Conservation (phyloP, 163 green algal species). For the Scenedesmus sp. region DNA sequence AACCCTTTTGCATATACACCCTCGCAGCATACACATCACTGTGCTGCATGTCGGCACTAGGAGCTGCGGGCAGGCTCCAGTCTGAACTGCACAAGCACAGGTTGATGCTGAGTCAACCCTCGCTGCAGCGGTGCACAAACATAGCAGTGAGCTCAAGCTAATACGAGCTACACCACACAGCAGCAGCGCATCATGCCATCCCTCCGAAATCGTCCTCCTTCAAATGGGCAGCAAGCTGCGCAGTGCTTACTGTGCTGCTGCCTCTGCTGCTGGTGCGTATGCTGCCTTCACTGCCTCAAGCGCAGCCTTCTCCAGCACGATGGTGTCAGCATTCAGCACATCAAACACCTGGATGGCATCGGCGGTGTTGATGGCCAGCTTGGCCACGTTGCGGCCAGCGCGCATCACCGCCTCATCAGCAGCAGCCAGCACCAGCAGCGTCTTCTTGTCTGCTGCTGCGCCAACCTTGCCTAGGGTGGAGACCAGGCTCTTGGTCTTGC, state of each 20-base stretch:
- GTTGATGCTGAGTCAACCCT: too few relatives aligned
- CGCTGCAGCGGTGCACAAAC: too few relatives aligned
- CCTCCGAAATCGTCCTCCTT: too few relatives aligned
- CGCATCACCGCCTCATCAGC: constrained; percentile 71
- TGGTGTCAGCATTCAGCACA: constrained; percentile 92
- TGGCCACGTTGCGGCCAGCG: constrained; percentile 89
- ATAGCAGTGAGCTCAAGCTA: too few relatives aligned
- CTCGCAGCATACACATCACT: neutral
- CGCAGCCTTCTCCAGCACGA: constrained; percentile 91
- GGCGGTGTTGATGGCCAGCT: constrained; percentile 86
- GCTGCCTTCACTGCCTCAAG: constrained; percentile 60
- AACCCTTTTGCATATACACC: neutral
- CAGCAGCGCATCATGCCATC: too few relatives aligned
- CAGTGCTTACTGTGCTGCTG: neutral
- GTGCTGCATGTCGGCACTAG: too few relatives aligned
- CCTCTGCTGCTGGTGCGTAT: constrained; percentile 24
- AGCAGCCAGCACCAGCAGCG: constrained; percentile 89
- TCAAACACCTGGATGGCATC: constrained; percentile 86
- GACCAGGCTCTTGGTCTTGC: constrained; percentile 92
- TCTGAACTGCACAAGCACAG: too few relatives aligned
- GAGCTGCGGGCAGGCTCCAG: too few relatives aligned
- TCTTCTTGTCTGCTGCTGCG: constrained; percentile 56
- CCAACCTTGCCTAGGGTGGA: constrained; percentile 74
- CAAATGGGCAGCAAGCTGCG: neutral
- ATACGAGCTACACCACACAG: too few relatives aligned